These are phyloP conservation scores for Fusarium tupiense DNA, from an alignment of 2,329 filamentous ascomycete genomes.

Conservation along the genomic window DNA sequence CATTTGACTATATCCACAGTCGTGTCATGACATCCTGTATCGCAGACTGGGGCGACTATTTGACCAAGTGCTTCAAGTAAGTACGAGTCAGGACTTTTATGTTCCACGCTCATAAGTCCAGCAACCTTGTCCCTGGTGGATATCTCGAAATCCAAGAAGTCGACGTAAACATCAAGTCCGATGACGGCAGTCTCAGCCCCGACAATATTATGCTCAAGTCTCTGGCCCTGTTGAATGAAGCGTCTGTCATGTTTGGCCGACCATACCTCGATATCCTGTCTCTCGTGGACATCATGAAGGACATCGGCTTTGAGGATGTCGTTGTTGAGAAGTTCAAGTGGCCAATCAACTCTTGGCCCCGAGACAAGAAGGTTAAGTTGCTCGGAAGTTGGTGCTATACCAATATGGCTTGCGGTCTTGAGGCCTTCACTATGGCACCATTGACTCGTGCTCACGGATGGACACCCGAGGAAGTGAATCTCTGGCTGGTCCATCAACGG, in stretches of 20 bases:
- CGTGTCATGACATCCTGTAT: conserved; percentile 29
- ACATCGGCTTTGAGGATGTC: conserved; percentile 35
- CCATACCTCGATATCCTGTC: conserved; percentile 25
- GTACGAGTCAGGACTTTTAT: fast-evolving
- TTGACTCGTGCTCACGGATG: conserved; percentile 29
- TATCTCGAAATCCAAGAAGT: conserved; percentile 35
- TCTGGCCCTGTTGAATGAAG: conserved; percentile 30
- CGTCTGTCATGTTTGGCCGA: conserved; percentile 36
- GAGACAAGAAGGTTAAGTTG: conserved; percentile 24
- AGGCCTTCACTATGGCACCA: conserved; percentile 33
- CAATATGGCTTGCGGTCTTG: conserved; percentile 24
- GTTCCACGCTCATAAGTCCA: not conserved
- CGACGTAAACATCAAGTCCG: conserved; percentile 17
- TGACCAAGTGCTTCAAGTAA: conserved; percentile 13
- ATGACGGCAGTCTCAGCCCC: conserved; percentile 30
- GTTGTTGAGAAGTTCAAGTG: conserved; percentile 25
- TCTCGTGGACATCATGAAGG: conserved; percentile 19
- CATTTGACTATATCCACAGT: conserved; percentile 33
- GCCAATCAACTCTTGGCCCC: conserved; percentile 35
- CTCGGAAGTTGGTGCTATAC: conserved; percentile 27
- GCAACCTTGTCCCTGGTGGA: conserved; percentile 31
- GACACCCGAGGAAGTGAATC: conserved; percentile 4
- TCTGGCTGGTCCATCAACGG: conserved; percentile 27
- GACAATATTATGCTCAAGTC: conserved; percentile 36
- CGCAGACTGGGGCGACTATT: conserved; percentile 5